Base-by-base conservation (phyloP, 257 asterid genomes). In the Solanum ossicruentum region DNA sequence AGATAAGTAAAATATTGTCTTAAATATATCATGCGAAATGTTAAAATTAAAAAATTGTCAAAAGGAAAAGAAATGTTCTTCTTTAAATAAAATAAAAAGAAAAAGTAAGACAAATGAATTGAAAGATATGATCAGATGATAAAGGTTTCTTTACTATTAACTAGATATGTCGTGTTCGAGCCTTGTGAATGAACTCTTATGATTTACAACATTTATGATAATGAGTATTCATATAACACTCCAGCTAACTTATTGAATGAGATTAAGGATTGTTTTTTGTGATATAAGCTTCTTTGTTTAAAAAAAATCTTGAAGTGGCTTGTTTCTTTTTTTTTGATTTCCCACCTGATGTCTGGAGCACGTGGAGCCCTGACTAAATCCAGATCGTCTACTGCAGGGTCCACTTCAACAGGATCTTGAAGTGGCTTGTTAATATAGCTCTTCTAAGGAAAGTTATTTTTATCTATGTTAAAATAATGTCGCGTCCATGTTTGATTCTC, bases 311-410 rank as follows among this genome's bases (percentile, higher is more conserved):
- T 65, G 43, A 32, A 67, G 13, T 32, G 49, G 21, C 12, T 28
- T 66, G 3, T 8, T 0, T 32, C 0, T 28, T 32, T 28, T 28
- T 32, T 32, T 32, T 32, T 3, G 36, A 28, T 3, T 32, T 32
- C 0, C 36, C 36, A 32, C 36, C 3, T 3, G 0, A 32, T 32
- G 36, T 32, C 0, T 3, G 36, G 3, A 32, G 3, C 3, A 32
- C 3, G 36, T 32, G 36, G 0, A 32, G 36, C 36, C 3, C 3
- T 32, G 0, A 32, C 3, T 2, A 32, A 32, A 32, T 32, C 0
- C 3, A 3, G 36, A 32, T 32, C 0, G 32, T 3, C 0, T 2
- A 28, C 32, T 28, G 32, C 32, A 28, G 3, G 0, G 3, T 0
- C 36, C 36, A 32, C 36, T 2, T 28, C 32, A 28, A 28, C 3